Percentiles rank a stretch among this genome's conserved stretches.
These are phyloP conservation scores for Alternaria triticina DNA, from an alignment of 2,329 filamentous ascomycete genomes.

Conservation along the genomic window DNA sequence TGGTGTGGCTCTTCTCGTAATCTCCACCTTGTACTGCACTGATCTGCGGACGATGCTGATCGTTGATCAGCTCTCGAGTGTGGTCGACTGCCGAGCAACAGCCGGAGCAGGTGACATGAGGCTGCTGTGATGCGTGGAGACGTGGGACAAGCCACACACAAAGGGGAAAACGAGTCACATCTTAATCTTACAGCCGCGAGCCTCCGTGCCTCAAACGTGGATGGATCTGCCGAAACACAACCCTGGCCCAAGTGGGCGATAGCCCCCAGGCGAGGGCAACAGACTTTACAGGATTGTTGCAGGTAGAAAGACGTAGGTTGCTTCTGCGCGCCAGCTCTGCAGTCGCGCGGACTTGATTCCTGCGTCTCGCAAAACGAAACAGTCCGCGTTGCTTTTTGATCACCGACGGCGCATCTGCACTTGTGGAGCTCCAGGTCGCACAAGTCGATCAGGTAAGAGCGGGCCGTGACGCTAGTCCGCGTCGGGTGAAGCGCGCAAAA, in stretches of 20 bases:
- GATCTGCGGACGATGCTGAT: conserved; percentile 1
- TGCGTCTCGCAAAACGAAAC: conserved; percentile 13
- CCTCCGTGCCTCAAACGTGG: neutral
- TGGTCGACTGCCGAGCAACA: conserved; percentile 9
- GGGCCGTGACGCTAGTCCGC: conserved; percentile 36
- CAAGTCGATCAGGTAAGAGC: conserved; percentile 32
- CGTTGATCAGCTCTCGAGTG: neutral
- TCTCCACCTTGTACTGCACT: neutral
- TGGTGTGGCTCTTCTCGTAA: neutral
- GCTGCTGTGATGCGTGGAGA: conserved; percentile 3
- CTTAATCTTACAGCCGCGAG: conserved; percentile 4
- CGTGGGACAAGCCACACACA: conserved; percentile 5
- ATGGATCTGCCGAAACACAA: conserved; percentile 2
- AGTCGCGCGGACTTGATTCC: conserved; percentile 1
- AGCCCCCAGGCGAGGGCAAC: neutral
- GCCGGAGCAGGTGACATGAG: conserved; percentile 11
- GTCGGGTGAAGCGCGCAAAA: conserved; percentile 16
- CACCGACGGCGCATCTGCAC: conserved; percentile 15
- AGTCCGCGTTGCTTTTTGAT: conserved; percentile 19
- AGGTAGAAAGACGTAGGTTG: neutral
- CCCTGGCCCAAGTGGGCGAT: neutral
- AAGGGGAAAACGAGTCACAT: conserved; percentile 3
- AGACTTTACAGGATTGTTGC: conserved; percentile 2
- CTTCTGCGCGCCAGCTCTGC: conserved; percentile 3
- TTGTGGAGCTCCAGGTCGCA: conserved; percentile 23